Percentiles rank a stretch among this genome's conserved stretches.
phyloP scores from a whole-genome alignment of 345 rosid genomes.

The Euphorbia lathyris region DNA sequence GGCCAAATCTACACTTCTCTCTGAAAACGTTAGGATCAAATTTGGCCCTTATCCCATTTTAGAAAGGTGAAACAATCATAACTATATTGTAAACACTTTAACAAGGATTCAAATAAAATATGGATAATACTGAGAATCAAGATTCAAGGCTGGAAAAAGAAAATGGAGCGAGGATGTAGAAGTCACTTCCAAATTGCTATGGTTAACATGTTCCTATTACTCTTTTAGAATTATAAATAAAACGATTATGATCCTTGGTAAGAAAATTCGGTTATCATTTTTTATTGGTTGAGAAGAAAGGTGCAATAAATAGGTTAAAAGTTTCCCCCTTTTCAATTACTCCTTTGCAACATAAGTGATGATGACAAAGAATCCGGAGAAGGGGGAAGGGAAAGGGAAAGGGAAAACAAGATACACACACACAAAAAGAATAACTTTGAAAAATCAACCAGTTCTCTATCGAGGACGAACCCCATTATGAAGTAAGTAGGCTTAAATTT shows the following conservation, averaged over 20 bases:
- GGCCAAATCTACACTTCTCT: too few relatives aligned
- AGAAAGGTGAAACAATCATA: neutral
- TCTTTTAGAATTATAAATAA: neutral
- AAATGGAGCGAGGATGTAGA: neutral
- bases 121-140: too few relatives aligned
- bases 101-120: neutral
- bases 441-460: neutral
- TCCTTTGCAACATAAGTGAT: neutral
- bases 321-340: neutral
- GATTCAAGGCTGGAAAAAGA: neutral
- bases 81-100: neutral
- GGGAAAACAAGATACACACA: neutral
- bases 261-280: neutral
- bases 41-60: too few relatives aligned
- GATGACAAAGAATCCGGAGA: neutral
- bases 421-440: neutral
- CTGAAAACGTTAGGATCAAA: too few relatives aligned
- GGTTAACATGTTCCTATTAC: neutral
- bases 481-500: neutral
- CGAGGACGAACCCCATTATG: neutral
- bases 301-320: neutral
- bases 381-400: neutral
- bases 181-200: neutral
- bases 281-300: neutral
- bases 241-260: neutral